Base-by-base conservation (phyloP, 2,329 filamentous ascomycete species). In the Paramyrothecium sp. region DNA sequence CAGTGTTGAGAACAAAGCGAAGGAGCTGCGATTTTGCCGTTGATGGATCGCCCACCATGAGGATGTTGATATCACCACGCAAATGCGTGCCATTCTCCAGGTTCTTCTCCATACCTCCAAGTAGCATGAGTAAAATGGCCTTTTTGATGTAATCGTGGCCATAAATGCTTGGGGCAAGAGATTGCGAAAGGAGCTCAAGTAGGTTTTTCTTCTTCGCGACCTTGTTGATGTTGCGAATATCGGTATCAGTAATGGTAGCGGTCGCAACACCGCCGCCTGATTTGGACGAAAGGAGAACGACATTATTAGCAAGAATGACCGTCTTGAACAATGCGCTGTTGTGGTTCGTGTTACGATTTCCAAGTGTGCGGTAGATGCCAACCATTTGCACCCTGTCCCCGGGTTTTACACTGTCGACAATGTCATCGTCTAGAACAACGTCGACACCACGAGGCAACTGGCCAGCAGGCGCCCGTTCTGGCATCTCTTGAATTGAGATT, bases 401-500 rank as follows among this genome's bases (percentile, higher is more conserved):
- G 11, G 95, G 95, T 76, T 99, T 99, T 59, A 95, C 91, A 58
- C 86, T 88, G 72, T 99, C 95, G 17, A 98, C 95, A 54, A 99
- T 81, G 71, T 99, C 95, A 71, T 99, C 95, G 71, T 99, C 95
- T 63, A 99, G 80, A 65, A 99, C 93, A 16, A 98, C 93, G 74
- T 99, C 95, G 19, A 99, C 95, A 56, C 94, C 92, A 55, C 95
- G 89, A 58, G 95, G 95, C 62, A 99, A 83, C 79, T 98, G 95
- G 54, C 95, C 95, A 58, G 95, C 94, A 55, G 95, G 95, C 2
- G 95, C 95, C 65, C 94, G 84, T 75, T 99, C 95, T 1, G 95
- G 95, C 95, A 99, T 99, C 78, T 99, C 95, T 76, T 99, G 95
- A 63, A 99, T 97, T 0, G 94, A 97, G 59, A 99, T 92, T 17